Evolutionary conservation across 805 yeast genomes (phyloP).

Genomic region (Saturnispora galanensis): DNA sequence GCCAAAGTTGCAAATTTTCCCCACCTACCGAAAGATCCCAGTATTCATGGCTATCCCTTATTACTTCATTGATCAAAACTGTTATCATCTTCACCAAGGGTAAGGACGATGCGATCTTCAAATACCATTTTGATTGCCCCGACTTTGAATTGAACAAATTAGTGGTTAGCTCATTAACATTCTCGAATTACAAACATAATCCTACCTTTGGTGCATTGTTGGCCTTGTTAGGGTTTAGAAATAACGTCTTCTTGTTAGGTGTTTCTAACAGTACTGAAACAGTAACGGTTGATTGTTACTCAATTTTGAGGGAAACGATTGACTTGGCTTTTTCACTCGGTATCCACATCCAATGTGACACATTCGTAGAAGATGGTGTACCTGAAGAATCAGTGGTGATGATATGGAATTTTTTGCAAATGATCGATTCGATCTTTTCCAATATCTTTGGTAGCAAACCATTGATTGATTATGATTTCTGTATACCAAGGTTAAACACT

Average conservation of each 20-base stretch:
- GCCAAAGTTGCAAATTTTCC: conserved; percentile 4
- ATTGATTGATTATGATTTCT: conserved; percentile 14
- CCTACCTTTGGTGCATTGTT: not conserved
- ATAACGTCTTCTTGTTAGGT: not conserved
- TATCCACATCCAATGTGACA: not conserved
- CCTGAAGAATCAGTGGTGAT: not conserved
- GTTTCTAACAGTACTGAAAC: not conserved
- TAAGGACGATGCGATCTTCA: not conserved
- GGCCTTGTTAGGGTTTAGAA: not conserved
- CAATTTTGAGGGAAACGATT: not conserved
- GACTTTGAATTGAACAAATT: not conserved
- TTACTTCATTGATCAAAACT: conserved; percentile 12
- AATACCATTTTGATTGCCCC: not conserved
- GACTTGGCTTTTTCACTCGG: not conserved
- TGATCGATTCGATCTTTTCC: conserved; percentile 13
- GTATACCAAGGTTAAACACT: conserved; percentile 8
- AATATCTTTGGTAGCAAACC: conserved; percentile 15
- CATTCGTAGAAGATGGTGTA: not conserved
- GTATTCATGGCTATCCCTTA: conserved; percentile 14
- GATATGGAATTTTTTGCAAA: conserved; percentile 13
- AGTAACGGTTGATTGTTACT: not conserved
- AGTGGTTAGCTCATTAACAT: not conserved
- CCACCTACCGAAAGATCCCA: conserved; percentile 11
- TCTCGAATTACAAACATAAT: not conserved
- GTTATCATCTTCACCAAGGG: conserved; percentile 7